These are phyloP conservation scores for Candida pseudofarinosa DNA, from an alignment of 805 yeast species.

Conservation along the genomic window DNA sequence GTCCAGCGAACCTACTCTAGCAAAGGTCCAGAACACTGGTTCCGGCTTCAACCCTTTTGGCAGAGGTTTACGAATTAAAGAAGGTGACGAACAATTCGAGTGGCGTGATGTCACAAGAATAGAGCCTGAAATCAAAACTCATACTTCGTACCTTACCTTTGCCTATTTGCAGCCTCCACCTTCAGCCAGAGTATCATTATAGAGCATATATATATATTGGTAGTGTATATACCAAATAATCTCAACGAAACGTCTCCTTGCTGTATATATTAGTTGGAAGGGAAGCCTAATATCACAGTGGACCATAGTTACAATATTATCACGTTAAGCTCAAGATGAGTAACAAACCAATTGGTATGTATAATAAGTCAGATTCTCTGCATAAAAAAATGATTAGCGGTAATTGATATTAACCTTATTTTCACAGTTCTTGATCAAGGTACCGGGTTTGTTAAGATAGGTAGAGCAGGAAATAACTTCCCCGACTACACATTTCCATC, in stretches of 20 bases:
- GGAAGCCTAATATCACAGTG: neutral
- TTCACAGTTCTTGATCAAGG: constrained; percentile 89
- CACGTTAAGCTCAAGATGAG: constrained; percentile 13
- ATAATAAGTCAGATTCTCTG: neutral
- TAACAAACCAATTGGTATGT: constrained; percentile 31
- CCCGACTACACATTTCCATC: constrained; percentile 97
- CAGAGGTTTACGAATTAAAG: constrained; percentile 74
- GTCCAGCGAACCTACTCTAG: constrained; percentile 12
- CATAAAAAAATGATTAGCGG: neutral
- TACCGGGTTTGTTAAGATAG: constrained; percentile 96
- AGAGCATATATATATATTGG: neutral
- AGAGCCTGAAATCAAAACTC: constrained; percentile 85
- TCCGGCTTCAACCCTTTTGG: constrained; percentile 89
- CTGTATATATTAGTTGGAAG: neutral
- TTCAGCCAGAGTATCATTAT: neutral
- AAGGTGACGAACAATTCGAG: constrained; percentile 75
- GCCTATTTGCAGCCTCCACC: constrained; percentile 47
- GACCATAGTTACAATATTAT: neutral
- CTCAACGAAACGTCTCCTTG: constrained; percentile 1
- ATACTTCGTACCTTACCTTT: constrained; percentile 90
- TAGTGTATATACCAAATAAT: neutral
- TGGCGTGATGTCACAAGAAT: constrained; percentile 86
- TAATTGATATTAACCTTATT: neutral
- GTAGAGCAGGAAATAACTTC: constrained; percentile 94
- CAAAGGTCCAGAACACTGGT: constrained; percentile 32